These are phyloP conservation scores for Solanum tarapatanum DNA, from an alignment of 257 asterid genomes.

Conservation along the genomic window DNA sequence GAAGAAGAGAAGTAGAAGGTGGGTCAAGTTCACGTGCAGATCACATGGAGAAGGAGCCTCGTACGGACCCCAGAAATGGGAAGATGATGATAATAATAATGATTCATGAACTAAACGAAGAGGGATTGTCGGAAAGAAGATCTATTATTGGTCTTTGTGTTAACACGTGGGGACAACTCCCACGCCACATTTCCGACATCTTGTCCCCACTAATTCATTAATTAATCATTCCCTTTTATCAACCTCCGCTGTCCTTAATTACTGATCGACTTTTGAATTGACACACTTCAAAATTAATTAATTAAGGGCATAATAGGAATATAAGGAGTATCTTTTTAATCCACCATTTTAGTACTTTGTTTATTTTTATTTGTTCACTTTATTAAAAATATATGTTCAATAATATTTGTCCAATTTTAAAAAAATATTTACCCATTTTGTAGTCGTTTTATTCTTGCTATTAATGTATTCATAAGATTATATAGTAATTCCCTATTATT, in stretches of 20 bases:
- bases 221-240: background rate
- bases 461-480: too few species aligned
- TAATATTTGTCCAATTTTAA: too few species aligned
- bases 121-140: slow-evolving; percentile 30
- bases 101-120: background rate
- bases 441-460: too few species aligned
- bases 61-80: slow-evolving; percentile 31
- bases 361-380: too few species aligned
- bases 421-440: too few species aligned
- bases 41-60: slow-evolving; percentile 58
- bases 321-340: too few species aligned
- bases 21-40: slow-evolving; percentile 43
- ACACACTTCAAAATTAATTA: too few species aligned
- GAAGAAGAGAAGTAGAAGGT: background rate
- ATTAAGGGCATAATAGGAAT: fast-evolving
- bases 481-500: too few species aligned
- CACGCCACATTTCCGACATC: slow-evolving; percentile 44
- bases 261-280: too few species aligned
- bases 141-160: slow-evolving; percentile 37
- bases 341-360: too few species aligned
- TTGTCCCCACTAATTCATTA: slow-evolving; percentile 25
- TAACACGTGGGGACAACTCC: slow-evolving; percentile 70
- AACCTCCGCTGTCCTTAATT: fast-evolving
- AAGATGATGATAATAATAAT: background rate
- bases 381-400: too few species aligned